These are phyloP conservation scores for Aschersonia sp. DNA, from an alignment of 2,329 filamentous ascomycete species.

Conservation along the genomic window DNA sequence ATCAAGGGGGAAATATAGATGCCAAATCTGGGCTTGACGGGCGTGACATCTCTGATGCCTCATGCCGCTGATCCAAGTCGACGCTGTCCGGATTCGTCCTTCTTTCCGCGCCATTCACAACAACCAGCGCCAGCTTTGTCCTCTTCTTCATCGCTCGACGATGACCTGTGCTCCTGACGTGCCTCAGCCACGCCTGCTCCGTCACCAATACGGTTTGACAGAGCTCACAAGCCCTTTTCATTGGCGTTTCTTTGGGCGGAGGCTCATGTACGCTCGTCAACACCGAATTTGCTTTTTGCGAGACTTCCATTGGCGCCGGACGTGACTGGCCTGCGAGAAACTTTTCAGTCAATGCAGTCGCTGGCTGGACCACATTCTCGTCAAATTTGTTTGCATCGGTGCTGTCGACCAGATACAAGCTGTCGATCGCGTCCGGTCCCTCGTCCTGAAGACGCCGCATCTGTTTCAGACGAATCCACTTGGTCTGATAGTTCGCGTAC, in stretches of 20 bases:
- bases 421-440: slow-evolving; percentile 32
- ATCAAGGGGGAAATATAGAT: slow-evolving; percentile 10
- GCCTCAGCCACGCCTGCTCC: slow-evolving; percentile 30
- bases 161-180: slow-evolving; percentile 22
- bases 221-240: slow-evolving; percentile 52
- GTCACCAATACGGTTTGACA: slow-evolving; percentile 53
- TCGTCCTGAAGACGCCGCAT: slow-evolving; percentile 50
- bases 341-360: slow-evolving; percentile 40
- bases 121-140: slow-evolving; percentile 22
- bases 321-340: slow-evolving; percentile 48
- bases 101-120: slow-evolving; percentile 8
- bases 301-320: slow-evolving; percentile 33
- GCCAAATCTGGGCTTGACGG: slow-evolving; percentile 13
- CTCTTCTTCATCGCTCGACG: slow-evolving; percentile 18
- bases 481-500: slow-evolving; percentile 72
- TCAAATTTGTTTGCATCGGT: slow-evolving; percentile 51
- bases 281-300: slow-evolving; percentile 33
- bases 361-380: slow-evolving; percentile 49
- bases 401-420: slow-evolving; percentile 69
- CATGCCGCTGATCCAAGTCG: background rate
- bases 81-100: background rate
- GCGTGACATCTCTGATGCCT: slow-evolving; percentile 3
- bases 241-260: slow-evolving; percentile 36
- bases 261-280: slow-evolving; percentile 34
- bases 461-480: slow-evolving; percentile 78